These are phyloP conservation scores for Nannochloris sp. DNA, from an alignment of 139 green algal genomes.

Conservation along the genomic window DNA sequence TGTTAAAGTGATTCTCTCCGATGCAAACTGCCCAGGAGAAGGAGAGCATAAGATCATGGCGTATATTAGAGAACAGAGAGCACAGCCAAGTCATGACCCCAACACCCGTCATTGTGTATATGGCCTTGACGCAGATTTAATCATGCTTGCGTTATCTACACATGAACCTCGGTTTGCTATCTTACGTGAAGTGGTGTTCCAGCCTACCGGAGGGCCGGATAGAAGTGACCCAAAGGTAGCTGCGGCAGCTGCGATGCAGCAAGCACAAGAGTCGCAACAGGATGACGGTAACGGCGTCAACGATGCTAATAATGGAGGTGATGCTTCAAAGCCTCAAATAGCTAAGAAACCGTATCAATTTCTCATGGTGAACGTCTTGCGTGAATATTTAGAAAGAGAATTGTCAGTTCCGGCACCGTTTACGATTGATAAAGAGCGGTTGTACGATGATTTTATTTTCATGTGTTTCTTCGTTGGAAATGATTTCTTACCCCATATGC, in stretches of 20 bases:
- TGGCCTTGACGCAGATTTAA: constrained; percentile 97
- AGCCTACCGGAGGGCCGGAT: background rate
- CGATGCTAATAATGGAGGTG: background rate
- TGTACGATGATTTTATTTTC: constrained; percentile 91
- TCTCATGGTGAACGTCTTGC: constrained; percentile 70
- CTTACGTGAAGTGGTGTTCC: constrained; percentile 65
- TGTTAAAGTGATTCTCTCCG: constrained; percentile 81
- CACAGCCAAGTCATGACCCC: constrained; percentile 69
- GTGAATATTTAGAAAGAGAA: constrained; percentile 94
- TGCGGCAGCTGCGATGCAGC: background rate
- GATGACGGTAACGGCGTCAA: background rate
- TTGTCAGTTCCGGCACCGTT: constrained; percentile 41
- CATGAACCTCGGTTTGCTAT: constrained; percentile 90
- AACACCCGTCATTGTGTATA: constrained; percentile 87
- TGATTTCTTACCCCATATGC: constrained; percentile 99
- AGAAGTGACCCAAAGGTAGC: background rate
- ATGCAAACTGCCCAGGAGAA: constrained; percentile 93
- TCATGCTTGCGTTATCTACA: constrained; percentile 93
- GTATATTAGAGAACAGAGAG: constrained; percentile 83
- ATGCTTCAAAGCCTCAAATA: constrained; percentile 41
- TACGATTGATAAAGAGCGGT: constrained; percentile 58
- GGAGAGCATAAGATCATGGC: constrained; percentile 99
- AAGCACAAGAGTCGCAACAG: background rate
- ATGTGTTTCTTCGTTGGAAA: constrained; percentile 99
- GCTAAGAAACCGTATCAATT: constrained; percentile 91